phyloP scores from a whole-genome alignment of 1,284 basidiomycete genomes.

The Cutaneotrichosporon curvatum region DNA sequence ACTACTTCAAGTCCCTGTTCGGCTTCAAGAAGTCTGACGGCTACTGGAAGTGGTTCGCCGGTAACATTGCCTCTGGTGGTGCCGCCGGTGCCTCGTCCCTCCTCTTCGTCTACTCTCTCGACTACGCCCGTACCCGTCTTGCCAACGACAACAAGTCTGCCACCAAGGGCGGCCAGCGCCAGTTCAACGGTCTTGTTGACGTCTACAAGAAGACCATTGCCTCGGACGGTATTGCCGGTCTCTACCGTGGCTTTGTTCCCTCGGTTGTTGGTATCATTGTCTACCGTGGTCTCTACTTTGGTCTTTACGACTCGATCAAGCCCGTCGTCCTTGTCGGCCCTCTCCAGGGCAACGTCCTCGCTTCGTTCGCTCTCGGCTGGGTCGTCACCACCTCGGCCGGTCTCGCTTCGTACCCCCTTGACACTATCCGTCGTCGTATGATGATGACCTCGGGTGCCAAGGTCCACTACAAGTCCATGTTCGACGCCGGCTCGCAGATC shows the following conservation, averaged over 20 bases:
- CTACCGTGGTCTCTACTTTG: conserved; percentile 74
- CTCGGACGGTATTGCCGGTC: conserved; percentile 77
- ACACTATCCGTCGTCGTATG: conserved; percentile 93
- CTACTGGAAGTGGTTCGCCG: conserved; percentile 84
- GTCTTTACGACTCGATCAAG: conserved; percentile 90
- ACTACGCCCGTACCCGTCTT: conserved; percentile 92
- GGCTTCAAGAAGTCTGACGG: conserved; percentile 83
- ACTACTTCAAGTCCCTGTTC: conserved; percentile 92
- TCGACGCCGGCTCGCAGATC: conserved; percentile 60
- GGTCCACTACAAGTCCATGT: conserved; percentile 52
- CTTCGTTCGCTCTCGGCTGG: conserved; percentile 85
- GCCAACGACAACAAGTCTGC: conserved; percentile 90
- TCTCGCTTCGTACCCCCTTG: conserved; percentile 90
- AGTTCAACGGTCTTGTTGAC: conserved; percentile 89
- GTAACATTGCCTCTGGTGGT: conserved; percentile 93
- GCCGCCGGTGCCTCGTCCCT: conserved; percentile 91
- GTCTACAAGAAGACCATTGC: conserved; percentile 89
- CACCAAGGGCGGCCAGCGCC: conserved; percentile 78
- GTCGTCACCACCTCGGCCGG: conserved; percentile 92
- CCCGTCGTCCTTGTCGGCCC: conserved; percentile 83
- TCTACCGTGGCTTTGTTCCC: conserved; percentile 92
- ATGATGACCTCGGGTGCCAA: conserved; percentile 80
- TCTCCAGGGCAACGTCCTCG: conserved; percentile 81
- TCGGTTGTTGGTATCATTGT: conserved; percentile 93
- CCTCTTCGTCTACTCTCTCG: conserved; percentile 92